Evolutionary conservation across 1,284 basidiomycete genomes (phyloP).

Genomic region (Cutaneotrichosporon cavernicola): DNA sequence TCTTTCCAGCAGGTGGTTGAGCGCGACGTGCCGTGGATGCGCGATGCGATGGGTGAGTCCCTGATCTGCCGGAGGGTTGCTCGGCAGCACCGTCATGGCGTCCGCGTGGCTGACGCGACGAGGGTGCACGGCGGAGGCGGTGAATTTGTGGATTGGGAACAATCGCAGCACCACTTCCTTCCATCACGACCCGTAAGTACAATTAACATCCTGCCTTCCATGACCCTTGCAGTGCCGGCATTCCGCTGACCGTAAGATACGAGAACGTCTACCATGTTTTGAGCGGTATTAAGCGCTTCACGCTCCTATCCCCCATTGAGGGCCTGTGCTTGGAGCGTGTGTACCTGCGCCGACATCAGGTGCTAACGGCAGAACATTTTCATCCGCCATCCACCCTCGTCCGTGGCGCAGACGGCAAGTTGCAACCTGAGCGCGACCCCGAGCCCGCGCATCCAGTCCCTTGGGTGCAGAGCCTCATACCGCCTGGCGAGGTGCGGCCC

Average conservation of each 20-base stretch:
- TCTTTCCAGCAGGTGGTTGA: conserved; percentile 65
- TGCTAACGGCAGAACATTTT: conserved; percentile 36
- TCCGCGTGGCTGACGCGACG: conserved; percentile 8
- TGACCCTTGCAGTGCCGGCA: background rate
- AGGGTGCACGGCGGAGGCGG: conserved; percentile 75
- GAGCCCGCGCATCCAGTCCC: conserved; percentile 57
- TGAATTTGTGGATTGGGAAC: conserved; percentile 87
- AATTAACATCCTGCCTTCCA: background rate
- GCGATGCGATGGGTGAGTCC: conserved; percentile 68
- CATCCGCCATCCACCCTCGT: conserved; percentile 39
- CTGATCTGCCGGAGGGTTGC: background rate
- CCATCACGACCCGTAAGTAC: conserved; percentile 62
- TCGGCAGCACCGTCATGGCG: background rate
- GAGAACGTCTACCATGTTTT: conserved; percentile 89
- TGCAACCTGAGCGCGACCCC: conserved; percentile 32
- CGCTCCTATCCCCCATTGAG: conserved; percentile 78
- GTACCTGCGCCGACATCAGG: conserved; percentile 27
- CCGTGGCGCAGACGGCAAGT: conserved; percentile 20
- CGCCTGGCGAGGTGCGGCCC: conserved; percentile 62
- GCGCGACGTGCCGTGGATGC: conserved; percentile 68
- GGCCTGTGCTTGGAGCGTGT: conserved; percentile 75
- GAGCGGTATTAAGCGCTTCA: conserved; percentile 78
- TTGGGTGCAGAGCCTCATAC: conserved; percentile 67
- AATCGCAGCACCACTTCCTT: conserved; percentile 73
- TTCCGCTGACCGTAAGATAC: conserved; percentile 54